Conservation (phyloP, 2,329 filamentous ascomycete genomes). For the Botrytis hyacinthi region DNA sequence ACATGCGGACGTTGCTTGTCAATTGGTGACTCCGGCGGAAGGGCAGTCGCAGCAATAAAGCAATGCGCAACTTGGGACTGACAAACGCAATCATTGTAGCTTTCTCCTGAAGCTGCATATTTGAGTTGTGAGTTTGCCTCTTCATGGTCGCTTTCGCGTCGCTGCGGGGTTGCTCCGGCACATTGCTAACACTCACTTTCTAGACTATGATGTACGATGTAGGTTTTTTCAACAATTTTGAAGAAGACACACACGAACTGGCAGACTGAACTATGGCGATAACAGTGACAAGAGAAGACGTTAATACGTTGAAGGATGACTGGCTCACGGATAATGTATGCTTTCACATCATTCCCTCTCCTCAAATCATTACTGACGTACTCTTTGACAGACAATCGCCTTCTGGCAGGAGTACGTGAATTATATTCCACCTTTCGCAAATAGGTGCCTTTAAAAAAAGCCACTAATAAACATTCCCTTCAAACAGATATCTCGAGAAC, state of each 20-base stretch:
- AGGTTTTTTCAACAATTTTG: conserved; percentile 32
- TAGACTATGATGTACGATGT: conserved; percentile 66
- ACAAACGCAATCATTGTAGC: conserved; percentile 34
- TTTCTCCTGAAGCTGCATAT: conserved; percentile 65
- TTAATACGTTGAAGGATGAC: conserved; percentile 83
- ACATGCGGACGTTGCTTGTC: not conserved
- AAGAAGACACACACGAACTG: not conserved
- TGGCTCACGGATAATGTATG: conserved; percentile 93
- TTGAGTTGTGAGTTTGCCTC: conserved; percentile 60
- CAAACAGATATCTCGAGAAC: conserved; percentile 72
- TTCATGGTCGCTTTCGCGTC: not conserved
- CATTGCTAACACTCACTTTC: conserved; percentile 22
- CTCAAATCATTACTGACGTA: conserved; percentile 18
- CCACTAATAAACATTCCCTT: not conserved
- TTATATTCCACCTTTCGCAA: conserved; percentile 1
- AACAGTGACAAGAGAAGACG: conserved; percentile 81
- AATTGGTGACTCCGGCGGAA: conserved; percentile 1
- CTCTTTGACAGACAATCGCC: conserved; percentile 70
- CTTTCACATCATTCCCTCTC: conserved; percentile 21
- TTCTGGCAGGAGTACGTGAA: conserved; percentile 90
- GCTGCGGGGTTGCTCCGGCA: not conserved
- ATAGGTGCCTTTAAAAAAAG: conserved; percentile 28
- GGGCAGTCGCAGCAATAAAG: not conserved
- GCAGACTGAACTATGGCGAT: conserved; percentile 28
- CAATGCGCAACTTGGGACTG: not conserved